Base-by-base conservation (phyloP, 2,329 filamentous ascomycete genomes). In the Verticillium zaregamsianum region DNA sequence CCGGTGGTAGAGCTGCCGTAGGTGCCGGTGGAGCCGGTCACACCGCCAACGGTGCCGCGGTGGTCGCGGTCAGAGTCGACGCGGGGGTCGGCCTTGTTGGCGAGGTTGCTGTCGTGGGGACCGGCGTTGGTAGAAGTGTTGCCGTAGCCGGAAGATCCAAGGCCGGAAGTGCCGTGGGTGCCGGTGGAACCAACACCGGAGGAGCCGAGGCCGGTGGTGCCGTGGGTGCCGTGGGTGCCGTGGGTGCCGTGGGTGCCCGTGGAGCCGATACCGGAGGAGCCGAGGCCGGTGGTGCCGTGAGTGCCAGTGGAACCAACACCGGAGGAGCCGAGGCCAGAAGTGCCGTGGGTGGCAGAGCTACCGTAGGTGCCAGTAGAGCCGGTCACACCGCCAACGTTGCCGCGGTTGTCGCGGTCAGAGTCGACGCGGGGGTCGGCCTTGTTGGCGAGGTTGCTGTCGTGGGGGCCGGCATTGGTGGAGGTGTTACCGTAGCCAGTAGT, bases 41-140 rank as follows among this genome's bases (percentile, higher is more conserved):
- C 63, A 14, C 72, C 72, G 31, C 37, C 31, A 32, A 28, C 37
- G 67, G 71, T 77, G 60, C 68, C 68, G 67, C 71, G 73, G 55
- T 75, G 71, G 59, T 81, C 79, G 15, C 80, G 74, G 67, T 86
- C 81, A 4, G 79, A 82, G 69, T 86, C 83, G 59, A 84, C 75
- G n/a, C 81, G 74, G 23, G 83, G 82, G 65, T 86, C 84, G 2
- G 71, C 54, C 68, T 83, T 83, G 76, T 86, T 86, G 25, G 74
- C 66, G 17, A 78, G 11, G 62, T 81, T 76, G 2, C 77, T 79
- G 61, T 67, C 67, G 70, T 86, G 81, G 54, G 82, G 82, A 0
- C 83, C 82, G 35, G 55, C 37, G 23, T 62, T 63, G 40, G 63
- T 62, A 23, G 59, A 45, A 20, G 62, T 62, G 52, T 59, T 58